phyloP scores from a whole-genome alignment of 257 asterid species.

The Solanum megistacrolobum region DNA sequence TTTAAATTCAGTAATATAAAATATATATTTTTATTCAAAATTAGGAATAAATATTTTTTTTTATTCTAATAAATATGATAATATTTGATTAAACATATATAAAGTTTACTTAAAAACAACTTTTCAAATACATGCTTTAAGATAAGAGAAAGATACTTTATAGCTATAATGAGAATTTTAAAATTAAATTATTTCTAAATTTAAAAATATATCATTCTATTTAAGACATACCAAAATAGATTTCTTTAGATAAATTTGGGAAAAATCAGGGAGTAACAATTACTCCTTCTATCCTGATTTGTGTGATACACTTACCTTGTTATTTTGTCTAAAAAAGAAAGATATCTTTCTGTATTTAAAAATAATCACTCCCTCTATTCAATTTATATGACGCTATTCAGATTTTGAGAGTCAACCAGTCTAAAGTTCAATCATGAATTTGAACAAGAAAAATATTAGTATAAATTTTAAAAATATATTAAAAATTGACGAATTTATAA shows the following conservation, averaged over 20 bases:
- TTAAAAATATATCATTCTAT: background rate
- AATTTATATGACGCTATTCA: too few species aligned
- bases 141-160: background rate
- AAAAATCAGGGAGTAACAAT: background rate
- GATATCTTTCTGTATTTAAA: accelerated
- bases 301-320: background rate
- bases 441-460: accelerated
- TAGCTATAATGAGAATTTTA: background rate
- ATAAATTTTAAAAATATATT: background rate
- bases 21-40: too few species aligned
- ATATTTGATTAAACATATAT: too few species aligned
- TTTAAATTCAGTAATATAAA: too few species aligned
- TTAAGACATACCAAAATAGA: accelerated
- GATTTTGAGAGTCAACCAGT: background rate
- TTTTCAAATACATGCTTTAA: background rate
- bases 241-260: background rate
- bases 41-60: background rate
- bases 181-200: too few species aligned
- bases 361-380: accelerated
- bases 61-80: too few species aligned
- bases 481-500: accelerated
- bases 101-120: background rate
- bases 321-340: background rate
- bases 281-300: accelerated
- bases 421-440: accelerated